These are phyloP conservation scores for Piper longum DNA, from an alignment of 164 flowering plant species.

Conservation along the genomic window DNA sequence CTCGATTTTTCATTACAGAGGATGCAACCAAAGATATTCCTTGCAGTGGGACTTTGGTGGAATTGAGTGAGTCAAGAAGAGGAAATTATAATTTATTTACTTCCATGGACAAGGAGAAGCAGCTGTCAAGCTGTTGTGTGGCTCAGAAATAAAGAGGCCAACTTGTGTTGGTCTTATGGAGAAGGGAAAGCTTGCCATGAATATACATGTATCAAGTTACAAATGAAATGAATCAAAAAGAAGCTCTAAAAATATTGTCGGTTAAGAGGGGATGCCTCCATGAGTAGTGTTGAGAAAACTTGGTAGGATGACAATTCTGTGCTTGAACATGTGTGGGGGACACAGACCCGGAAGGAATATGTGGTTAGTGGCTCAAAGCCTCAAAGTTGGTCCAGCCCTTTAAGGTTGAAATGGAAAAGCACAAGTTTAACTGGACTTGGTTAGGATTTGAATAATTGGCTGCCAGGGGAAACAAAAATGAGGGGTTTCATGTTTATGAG, in stretches of 20 bases:
- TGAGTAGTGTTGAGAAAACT: too few relatives aligned
- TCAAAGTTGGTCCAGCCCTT: too few relatives aligned
- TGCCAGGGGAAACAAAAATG: too few relatives aligned
- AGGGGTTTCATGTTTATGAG: too few relatives aligned
- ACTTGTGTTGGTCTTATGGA: neutral
- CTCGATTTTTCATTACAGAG: neutral
- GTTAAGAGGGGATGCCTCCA: neutral
- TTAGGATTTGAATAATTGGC: too few relatives aligned
- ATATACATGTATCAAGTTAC: neutral
- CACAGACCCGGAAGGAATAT: too few relatives aligned
- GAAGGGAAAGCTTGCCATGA: neutral
- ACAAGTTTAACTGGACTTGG: too few relatives aligned
- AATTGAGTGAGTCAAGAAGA: neutral
- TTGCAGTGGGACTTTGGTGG: neutral
- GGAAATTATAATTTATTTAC: neutral
- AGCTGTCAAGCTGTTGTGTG: slow-evolving; percentile 5
- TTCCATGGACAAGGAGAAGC: neutral
- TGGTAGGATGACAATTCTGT: too few relatives aligned
- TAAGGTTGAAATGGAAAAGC: too few relatives aligned
- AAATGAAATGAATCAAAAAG: neutral
- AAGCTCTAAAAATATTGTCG: too few relatives aligned
- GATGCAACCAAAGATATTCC: slow-evolving; percentile 2
- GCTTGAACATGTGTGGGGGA: too few relatives aligned
- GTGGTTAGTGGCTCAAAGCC: too few relatives aligned
- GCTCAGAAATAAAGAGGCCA: slow-evolving; percentile 1